phyloP scores from a whole-genome alignment of 768 basidiomycete genomes.

The Rhizopogon rudus region DNA sequence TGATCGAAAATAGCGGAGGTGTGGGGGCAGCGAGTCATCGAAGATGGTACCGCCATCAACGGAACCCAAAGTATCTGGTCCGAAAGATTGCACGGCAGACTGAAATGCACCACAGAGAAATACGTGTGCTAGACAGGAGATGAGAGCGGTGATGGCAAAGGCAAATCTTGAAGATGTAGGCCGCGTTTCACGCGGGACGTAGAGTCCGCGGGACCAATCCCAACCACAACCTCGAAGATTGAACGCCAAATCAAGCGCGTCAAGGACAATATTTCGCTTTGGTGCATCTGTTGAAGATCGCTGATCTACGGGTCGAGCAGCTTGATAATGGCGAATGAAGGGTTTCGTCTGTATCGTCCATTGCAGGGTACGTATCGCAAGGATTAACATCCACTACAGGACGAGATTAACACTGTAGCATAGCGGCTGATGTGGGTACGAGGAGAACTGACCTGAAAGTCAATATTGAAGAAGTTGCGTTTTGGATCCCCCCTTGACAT shows the following conservation, averaged over 20 bases:
- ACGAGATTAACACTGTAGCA: not conserved
- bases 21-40: conserved; percentile 24
- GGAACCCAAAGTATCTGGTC: conserved; percentile 29
- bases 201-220: conserved; percentile 43
- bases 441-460: conserved; percentile 7
- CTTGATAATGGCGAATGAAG: conserved; percentile 5
- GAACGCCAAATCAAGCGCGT: conserved; percentile 46
- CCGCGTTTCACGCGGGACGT: conserved; percentile 33
- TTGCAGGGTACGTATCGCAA: conserved; percentile 11
- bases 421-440: not conserved
- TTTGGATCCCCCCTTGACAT: not conserved
- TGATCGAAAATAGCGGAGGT: conserved; percentile 30
- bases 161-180: conserved; percentile 28
- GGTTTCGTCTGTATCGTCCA: conserved; percentile 12
- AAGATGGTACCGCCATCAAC: conserved; percentile 25
- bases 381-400: conserved; percentile 10
- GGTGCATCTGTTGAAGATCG: not conserved
- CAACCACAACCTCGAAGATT: conserved; percentile 58
- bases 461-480: conserved; percentile 2
- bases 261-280: conserved; percentile 7
- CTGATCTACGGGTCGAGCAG: not conserved
- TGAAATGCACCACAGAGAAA: conserved; percentile 42
- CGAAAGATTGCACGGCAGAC: conserved; percentile 40
- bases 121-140: conserved; percentile 29
- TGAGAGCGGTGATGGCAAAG: conserved; percentile 33